Base-by-base conservation (phyloP, 169 alveolate genomes). In the Cryptosporidium muris region DNA sequence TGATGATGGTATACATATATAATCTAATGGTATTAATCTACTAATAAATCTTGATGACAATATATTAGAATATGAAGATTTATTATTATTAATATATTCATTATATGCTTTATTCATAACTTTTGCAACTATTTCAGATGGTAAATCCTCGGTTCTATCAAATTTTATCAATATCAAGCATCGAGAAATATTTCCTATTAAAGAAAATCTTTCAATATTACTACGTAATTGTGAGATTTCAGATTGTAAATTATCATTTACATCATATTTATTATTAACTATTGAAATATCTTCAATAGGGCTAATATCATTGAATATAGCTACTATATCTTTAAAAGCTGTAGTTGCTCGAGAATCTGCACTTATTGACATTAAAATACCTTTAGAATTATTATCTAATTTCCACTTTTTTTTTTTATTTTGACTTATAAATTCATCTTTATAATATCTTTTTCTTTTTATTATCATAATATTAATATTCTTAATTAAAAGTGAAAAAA, bases 301-400 rank as follows among this genome's bases (percentile, higher is more conserved):
- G 11, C 43, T 25, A 47, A 58, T 11, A 16, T 47, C 11, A 0
- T 14, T 11, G 16, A 74, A 51, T 5, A 74, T 74, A 40, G 49
- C 14, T 3, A 37, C 34, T 37, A 74, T 47, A n/a, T 74, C 85
- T 74, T 63, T 56, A 47, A 45, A 74, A 0, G 85, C 85, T 58
- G 85, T 60, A 25, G 47, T 4, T 14, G 64, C 43, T 42, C 51
- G 43, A 58, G 14, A 45, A 74, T 74, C 45, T n/a, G 40, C 74
- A 3, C 64, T 74, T 25, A 74, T 60, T n/a, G 85, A 74, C 85
- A 74, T 74, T 6, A 74, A 74, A 14, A 74, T 43, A 6, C 85
- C 85, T 9, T 74, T 74, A 25, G 25, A 25, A 25, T n/a, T 58
- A 34, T 12, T 58, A 37, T 25, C 12, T 11, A 14, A 49, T 60